These are phyloP conservation scores for Theobroma cacao DNA, from an alignment of 345 rosid genomes.

Conservation along the genomic window DNA sequence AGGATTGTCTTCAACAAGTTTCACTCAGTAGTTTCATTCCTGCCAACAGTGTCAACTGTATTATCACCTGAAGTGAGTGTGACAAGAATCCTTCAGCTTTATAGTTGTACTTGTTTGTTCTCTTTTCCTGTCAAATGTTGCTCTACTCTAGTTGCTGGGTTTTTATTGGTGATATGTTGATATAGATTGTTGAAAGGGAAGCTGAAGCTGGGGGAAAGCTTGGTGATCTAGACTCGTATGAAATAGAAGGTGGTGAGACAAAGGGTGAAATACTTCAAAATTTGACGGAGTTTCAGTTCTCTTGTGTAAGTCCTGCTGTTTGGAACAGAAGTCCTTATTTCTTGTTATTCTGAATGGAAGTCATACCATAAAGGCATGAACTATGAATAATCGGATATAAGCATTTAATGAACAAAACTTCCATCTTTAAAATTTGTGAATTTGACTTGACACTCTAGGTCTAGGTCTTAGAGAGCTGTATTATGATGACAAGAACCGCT, in stretches of 20 bases:
- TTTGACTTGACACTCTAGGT: background rate
- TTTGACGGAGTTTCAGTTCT: conserved; percentile 90
- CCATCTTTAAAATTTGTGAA: background rate
- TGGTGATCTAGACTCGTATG: conserved; percentile 89
- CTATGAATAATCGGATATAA: background rate
- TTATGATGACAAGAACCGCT: background rate
- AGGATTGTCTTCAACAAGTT: conserved; percentile 93
- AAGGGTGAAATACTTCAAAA: conserved; percentile 93
- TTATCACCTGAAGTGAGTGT: conserved; percentile 94
- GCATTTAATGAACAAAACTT: background rate
- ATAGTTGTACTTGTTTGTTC: background rate
- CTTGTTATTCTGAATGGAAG: background rate
- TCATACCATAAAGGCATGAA: background rate
- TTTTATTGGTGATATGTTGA: conserved; percentile 9
- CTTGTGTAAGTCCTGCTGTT: conserved; percentile 68
- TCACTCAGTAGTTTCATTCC: conserved; percentile 68
- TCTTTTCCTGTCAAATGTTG: background rate
- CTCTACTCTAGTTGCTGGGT: conserved; percentile 12
- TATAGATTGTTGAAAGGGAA: conserved; percentile 80
- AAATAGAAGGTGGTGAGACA: conserved; percentile 95
- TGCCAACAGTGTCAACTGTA: conserved; percentile 78
- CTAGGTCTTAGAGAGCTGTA: background rate
- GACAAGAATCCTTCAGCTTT: conserved; percentile 21
- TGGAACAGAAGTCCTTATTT: background rate
- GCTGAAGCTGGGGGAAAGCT: conserved; percentile 86